Base-by-base conservation (phyloP, 2,329 filamentous ascomycete species). In the Triangularia setosa region DNA sequence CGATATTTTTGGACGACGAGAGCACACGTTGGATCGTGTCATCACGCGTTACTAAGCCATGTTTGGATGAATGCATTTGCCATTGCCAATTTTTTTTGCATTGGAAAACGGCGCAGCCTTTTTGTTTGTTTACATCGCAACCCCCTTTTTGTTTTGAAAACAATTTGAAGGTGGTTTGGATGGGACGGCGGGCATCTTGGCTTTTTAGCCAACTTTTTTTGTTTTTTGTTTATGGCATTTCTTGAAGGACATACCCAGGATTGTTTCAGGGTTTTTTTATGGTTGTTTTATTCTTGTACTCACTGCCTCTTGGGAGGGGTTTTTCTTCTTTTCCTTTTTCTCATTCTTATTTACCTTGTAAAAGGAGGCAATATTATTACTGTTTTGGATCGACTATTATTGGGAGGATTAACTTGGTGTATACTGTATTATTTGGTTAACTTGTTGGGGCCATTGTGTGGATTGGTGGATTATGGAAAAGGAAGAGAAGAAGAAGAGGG, bases 191-290 rank as follows among this genome's bases (percentile, higher is more conserved):
- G n/a, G n/a, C n/a, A n/a, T 57, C 28, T 30, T 24, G 33, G 33
- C 5, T 40, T 40, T n/a, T n/a, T n/a, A 40, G 33, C 33, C 33
- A 40, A 24, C 4, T 58, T 58, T 58, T 33, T 23, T 35, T 57
- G 7, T 33, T 18, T 23, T 58, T 12, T 35, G 33, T 7, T 24
- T 58, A 24, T 40, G 21, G 30, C 56, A 58, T 58, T n/a, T 58
- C 30, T 58, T 58, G 56, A 40, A 24, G 56, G 56, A 58, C 28
- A 58, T 58, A 58, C 56, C 56, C 56, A 40, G 56, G 56, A 21
- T 23, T 24, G 21, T 16, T 58, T 58, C 24, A 9, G 33, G 33
- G 33, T 12, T 16, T 40, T 12, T 16, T 40, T 40, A 4, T 12
- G 33, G 33, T 16, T 16, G 16, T 40, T 5, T 40, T 40, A 14